Evolutionary conservation across 192 early-diverging fungal genomes (phyloP).

Genomic region (Backusella liffmaniae): DNA sequence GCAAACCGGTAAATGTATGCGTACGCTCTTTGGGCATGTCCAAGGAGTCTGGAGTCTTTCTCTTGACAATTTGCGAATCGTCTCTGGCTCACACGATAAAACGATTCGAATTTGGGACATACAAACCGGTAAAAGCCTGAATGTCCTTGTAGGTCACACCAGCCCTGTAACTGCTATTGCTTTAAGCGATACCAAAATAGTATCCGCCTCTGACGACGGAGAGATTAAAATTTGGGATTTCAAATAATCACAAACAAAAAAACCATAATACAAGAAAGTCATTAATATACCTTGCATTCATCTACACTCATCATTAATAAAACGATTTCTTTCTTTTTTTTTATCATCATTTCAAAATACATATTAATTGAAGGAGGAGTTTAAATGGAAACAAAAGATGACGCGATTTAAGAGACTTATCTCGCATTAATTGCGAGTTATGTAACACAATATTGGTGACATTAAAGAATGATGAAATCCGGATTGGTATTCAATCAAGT

Average conservation of each 20-base stretch:
- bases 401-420: slow-evolving; percentile 4
- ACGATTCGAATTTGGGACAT: slow-evolving; percentile 74
- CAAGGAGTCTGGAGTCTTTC: slow-evolving; percentile 80
- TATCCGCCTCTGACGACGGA: slow-evolving; percentile 83
- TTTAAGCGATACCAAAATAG: slow-evolving; percentile 81
- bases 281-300: neutral
- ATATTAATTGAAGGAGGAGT: neutral
- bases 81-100: slow-evolving; percentile 62
- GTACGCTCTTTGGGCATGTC: slow-evolving; percentile 77
- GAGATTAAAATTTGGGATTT: slow-evolving; percentile 79
- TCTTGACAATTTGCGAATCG: slow-evolving; percentile 71
- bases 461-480: neutral
- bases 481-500: neutral
- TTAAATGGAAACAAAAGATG: neutral
- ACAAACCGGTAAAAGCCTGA: slow-evolving; percentile 55
- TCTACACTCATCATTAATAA: neutral
- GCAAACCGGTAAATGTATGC: slow-evolving; percentile 70
- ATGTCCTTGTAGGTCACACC: slow-evolving; percentile 59
- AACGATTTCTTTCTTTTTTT: neutral
- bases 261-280: neutral
- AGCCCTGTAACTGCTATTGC: slow-evolving; percentile 75
- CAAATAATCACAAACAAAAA: slow-evolving; percentile 17
- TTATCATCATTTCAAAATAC: neutral
- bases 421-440: slow-evolving; percentile 12
- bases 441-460: neutral